Conservation (phyloP, 2,329 filamentous ascomycete species). For the Exophiala bonariae region DNA sequence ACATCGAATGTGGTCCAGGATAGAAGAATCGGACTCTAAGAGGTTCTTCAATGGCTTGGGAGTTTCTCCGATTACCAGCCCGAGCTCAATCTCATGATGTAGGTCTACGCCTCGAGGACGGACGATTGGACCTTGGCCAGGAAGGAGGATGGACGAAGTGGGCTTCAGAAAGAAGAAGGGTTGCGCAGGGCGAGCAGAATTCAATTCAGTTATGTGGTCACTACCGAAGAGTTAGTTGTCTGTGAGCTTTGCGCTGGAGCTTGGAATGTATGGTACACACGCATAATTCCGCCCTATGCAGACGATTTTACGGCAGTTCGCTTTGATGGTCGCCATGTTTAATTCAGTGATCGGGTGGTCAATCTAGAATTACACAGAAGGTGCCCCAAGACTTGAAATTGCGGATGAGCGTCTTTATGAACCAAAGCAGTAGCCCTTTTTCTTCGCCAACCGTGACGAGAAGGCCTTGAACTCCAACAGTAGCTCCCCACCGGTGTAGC, state of each 20-base stretch:
- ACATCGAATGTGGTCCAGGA: constrained; percentile 76
- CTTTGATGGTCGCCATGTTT: constrained; percentile 47
- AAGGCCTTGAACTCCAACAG: no score
- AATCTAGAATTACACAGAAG: background rate
- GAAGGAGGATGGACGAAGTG: constrained; percentile 74
- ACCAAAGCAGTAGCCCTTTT: no score
- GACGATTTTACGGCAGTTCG: constrained; percentile 71
- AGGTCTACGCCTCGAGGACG: constrained; percentile 79
- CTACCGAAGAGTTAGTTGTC: constrained; percentile 46
- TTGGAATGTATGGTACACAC: constrained; percentile 52
- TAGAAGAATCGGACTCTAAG: constrained; percentile 57
- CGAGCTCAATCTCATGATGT: constrained; percentile 95
- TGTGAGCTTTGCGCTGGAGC: constrained; percentile 14
- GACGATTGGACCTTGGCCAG: constrained; percentile 72
- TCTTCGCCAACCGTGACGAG: no score
- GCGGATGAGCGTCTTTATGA: no score
- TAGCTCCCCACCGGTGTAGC: no score
- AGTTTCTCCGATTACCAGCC: constrained; percentile 65
- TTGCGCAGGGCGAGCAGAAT: constrained; percentile 83
- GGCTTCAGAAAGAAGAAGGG: constrained; percentile 99
- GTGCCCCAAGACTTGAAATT: background rate
- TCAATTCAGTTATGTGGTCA: constrained; percentile 91
- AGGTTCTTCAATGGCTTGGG: constrained; percentile 78
- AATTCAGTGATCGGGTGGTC: background rate
- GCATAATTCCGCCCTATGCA: constrained; percentile 97